Percentiles rank a stretch among this genome's conserved stretches.
phyloP scores from a whole-genome alignment of 2,329 filamentous ascomycete genomes.

The Aspergillus fumigatiaffinis region DNA sequence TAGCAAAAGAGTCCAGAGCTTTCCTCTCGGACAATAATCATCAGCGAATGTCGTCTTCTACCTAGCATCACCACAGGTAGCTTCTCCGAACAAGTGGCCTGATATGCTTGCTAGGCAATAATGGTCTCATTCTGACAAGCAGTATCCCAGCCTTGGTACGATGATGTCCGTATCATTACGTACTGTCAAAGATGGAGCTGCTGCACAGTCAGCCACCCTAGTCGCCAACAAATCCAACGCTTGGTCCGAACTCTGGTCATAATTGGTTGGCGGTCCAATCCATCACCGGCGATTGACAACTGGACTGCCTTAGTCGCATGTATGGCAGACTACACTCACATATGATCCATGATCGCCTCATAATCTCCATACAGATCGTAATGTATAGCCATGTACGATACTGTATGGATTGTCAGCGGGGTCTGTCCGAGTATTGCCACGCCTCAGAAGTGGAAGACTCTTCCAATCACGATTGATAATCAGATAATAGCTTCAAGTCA shows the following conservation, averaged over 20 bases:
- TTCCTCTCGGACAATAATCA: neutral
- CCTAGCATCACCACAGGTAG: neutral
- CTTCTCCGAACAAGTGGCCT: neutral
- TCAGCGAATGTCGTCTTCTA: neutral
- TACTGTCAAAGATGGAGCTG: conserved; percentile 11
- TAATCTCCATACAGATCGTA: neutral
- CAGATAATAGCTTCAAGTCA: neutral
- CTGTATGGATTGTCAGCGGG: conserved; percentile 6
- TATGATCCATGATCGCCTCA: neutral
- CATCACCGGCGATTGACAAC: conserved; percentile 9
- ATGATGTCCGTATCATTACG: conserved; percentile 1
- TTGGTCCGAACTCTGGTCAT: conserved; percentile 9
- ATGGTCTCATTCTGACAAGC: neutral
- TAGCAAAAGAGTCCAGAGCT: neutral
- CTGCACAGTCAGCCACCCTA: conserved; percentile 20
- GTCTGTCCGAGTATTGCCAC: conserved; percentile 6
- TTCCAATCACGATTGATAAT: conserved; percentile 12
- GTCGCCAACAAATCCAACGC: conserved; percentile 14
- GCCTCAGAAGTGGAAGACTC: conserved; percentile 1
- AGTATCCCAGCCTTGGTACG: conserved; percentile 2
- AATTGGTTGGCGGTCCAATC: conserved; percentile 6
- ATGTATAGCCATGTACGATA: neutral
- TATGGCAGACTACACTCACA: neutral
- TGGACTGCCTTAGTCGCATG: neutral
- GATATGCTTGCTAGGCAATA: neutral